Evolutionary conservation across 129 eudicot genomes (phyloP).

Genomic region (Gnaphalium uliginosum): DNA sequence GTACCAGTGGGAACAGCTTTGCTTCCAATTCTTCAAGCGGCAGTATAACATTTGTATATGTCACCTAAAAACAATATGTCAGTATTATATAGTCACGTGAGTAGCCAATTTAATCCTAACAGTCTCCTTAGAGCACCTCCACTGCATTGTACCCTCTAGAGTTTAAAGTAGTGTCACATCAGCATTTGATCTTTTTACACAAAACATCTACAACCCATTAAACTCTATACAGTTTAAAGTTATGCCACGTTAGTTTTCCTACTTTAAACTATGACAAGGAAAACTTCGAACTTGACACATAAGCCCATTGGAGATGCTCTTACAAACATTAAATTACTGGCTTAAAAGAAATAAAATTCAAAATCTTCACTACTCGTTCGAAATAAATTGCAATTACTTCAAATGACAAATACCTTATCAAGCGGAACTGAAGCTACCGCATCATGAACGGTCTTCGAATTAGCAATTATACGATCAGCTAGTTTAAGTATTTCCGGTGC

Average conservation of each 20-base stretch:
- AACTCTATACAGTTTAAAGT: too few species aligned
- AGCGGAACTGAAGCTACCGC: constrained; percentile 85
- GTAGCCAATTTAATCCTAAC: neutral
- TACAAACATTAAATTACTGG: neutral
- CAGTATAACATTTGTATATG: constrained; percentile 57
- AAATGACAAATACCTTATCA: constrained; percentile 55
- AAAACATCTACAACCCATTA: too few species aligned
- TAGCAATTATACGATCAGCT: constrained; percentile 64
- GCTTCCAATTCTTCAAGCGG: constrained; percentile 85
- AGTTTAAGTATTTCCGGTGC: constrained; percentile 63
- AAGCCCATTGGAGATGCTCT: too few species aligned
- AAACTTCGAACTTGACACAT: too few species aligned
- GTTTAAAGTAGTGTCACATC: too few species aligned
- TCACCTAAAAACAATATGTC: constrained; percentile 37
- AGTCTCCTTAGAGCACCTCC: neutral
- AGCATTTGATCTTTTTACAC: too few species aligned
- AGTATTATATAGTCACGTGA: neutral
- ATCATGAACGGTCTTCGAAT: constrained; percentile 76
- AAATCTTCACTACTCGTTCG: neutral
- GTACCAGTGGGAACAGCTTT: constrained; percentile 73
- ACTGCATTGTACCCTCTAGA: too few species aligned
- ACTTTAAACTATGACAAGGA: too few species aligned
- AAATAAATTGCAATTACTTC: neutral
- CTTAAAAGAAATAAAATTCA: neutral
- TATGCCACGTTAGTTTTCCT: too few species aligned